phyloP scores from a whole-genome alignment of 1,284 basidiomycete genomes.

The Blastosporella zonata region DNA sequence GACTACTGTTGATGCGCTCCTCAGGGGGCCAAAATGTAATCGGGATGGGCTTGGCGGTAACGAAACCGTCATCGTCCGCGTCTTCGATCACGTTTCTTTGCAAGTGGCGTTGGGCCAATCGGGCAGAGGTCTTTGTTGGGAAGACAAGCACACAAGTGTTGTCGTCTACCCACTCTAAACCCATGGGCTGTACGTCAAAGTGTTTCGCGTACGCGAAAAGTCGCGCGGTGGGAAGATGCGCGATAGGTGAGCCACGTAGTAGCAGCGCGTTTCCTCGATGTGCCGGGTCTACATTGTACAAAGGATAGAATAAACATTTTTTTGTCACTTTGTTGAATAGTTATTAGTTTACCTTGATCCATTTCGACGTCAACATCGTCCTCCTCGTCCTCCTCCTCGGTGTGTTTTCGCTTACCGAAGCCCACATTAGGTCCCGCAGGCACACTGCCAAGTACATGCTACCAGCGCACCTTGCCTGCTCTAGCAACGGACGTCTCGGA shows the following conservation, averaged over 20 bases:
- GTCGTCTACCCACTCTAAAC: slow-evolving; percentile 78
- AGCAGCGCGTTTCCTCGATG: slow-evolving; percentile 68
- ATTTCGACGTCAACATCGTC: slow-evolving; percentile 37
- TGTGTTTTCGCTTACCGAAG: slow-evolving; percentile 57
- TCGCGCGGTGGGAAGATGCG: slow-evolving; percentile 63
- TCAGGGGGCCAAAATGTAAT: slow-evolving; percentile 74
- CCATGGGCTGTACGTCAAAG: slow-evolving; percentile 65
- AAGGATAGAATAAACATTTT: not conserved
- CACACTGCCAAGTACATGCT: slow-evolving; percentile 32
- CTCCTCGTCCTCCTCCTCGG: slow-evolving; percentile 40
- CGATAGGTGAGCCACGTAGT: slow-evolving; percentile 64
- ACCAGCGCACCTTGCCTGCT: slow-evolving; percentile 68
- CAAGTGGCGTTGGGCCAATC: slow-evolving; percentile 47
- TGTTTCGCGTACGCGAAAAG: slow-evolving; percentile 77
- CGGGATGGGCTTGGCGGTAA: slow-evolving; percentile 66
- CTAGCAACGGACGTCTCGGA: slow-evolving; percentile 54
- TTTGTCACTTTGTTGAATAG: not conserved
- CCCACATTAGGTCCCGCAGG: slow-evolving; percentile 46
- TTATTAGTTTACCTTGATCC: slow-evolving; percentile 25
- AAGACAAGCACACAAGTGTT: slow-evolving; percentile 76
- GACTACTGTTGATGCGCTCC: slow-evolving; percentile 64
- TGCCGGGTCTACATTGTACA: slow-evolving; percentile 33
- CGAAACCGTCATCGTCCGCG: slow-evolving; percentile 51
- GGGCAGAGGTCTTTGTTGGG: slow-evolving; percentile 48
- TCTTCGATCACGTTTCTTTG: slow-evolving; percentile 49